Base-by-base conservation (phyloP, 371 early-diverging fungal species). In the Blakeslea trispora region DNA sequence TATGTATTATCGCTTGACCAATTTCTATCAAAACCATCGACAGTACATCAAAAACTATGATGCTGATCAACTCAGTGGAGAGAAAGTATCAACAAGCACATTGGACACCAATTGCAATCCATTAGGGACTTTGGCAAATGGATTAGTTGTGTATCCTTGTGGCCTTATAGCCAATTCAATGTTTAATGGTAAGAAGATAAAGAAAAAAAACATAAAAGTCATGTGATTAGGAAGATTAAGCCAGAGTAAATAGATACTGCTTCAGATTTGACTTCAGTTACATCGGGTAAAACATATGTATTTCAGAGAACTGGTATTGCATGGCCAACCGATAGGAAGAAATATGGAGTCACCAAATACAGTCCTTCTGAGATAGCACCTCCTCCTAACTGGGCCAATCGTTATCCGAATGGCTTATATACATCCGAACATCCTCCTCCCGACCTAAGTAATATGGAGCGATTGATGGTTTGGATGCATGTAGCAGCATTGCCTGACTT, bases 391-490 rank as follows among this genome's bases (percentile, higher is more conserved):
- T 93, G 94, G 94, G 65, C 59, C 19, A 50, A 55, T 7, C 72
- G 83, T 5, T 90, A 81, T 57, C 80, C 82, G 0, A 68, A 87
- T 53, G 89, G 88, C 3, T 14, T 47, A 37, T 62, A 56, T n/a
- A 41, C 63, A 18, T 39, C 19, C 22, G 46, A 46, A 34, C 52
- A 74, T 47, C 83, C 81, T 32, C 89, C 91, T 24, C 94, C 92
- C 6, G 84, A 93, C 51, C 66, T 91, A 22, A 63, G 77, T 10
- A 64, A 59, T 14, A 81, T 87, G 75, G 92, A 98, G 75, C 81
- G 89, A 44, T 90, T 99, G 61, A 91, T 94, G 73, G 98, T 98
- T n/a, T 99, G 99, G 99, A 98, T 99, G 95, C 87, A 96, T 44
- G 89, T 93, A 0, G 93, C 98, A 7, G 97, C 97, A 0, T 79